Conservation (phyloP, 2,329 filamentous ascomycete species). For the Phaeophleospora eucalypticola region DNA sequence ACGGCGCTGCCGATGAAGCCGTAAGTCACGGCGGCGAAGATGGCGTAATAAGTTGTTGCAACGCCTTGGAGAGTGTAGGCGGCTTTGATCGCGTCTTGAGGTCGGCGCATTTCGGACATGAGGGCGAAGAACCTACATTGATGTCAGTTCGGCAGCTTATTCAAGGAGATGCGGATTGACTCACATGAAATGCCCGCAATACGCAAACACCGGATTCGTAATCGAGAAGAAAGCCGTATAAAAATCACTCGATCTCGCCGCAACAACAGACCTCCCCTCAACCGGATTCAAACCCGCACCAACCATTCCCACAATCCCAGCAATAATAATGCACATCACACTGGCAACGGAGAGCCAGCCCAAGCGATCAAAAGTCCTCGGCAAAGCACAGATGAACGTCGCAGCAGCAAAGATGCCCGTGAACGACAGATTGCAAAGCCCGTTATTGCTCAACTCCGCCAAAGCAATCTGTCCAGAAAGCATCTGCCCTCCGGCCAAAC, state of each 20-base stretch:
- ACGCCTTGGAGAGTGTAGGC: slow-evolving; percentile 49
- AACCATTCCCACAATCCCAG: slow-evolving; percentile 50
- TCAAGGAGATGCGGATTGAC: neutral
- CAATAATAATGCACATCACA: slow-evolving; percentile 45
- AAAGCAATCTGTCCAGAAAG: slow-evolving; percentile 51
- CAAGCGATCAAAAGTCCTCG: slow-evolving; percentile 49
- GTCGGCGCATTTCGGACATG: slow-evolving; percentile 51
- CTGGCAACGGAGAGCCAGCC: slow-evolving; percentile 46
- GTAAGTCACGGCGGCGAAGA: slow-evolving; percentile 51
- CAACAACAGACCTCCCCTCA: slow-evolving; percentile 36
- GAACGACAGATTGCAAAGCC: slow-evolving; percentile 49
- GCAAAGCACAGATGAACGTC: slow-evolving; percentile 45
- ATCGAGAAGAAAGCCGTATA: slow-evolving; percentile 45
- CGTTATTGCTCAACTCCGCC: slow-evolving; percentile 42
- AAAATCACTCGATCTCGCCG: slow-evolving; percentile 39
- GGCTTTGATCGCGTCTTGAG: slow-evolving; percentile 48
- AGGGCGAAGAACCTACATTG: slow-evolving; percentile 46
- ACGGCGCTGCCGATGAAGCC: slow-evolving; percentile 48
- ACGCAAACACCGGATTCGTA: slow-evolving; percentile 52
- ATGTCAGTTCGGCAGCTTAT: neutral
- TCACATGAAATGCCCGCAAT: slow-evolving; percentile 50
- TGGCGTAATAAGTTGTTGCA: slow-evolving; percentile 49
- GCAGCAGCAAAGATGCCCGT: slow-evolving; percentile 50
- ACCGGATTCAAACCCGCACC: slow-evolving; percentile 45
- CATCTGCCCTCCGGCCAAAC: slow-evolving; percentile 49